Evolutionary conservation across 2,329 filamentous ascomycete genomes (phyloP).

Genomic region (Clonostachys solani): DNA sequence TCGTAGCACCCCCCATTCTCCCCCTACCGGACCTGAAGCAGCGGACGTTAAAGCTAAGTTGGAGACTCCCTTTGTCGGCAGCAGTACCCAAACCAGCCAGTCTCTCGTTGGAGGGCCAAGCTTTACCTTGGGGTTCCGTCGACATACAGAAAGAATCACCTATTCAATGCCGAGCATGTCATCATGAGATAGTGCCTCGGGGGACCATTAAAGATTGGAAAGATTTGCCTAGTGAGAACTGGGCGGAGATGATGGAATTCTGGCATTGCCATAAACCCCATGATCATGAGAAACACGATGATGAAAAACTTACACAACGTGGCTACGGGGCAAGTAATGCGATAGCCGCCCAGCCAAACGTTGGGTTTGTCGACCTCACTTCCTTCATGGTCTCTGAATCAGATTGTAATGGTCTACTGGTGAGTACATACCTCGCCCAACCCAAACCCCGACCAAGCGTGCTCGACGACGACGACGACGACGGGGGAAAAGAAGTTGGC

Average conservation of each 20-base stretch:
- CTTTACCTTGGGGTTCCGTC: constrained; percentile 51
- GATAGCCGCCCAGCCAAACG: constrained; percentile 59
- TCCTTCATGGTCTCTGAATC: constrained; percentile 66
- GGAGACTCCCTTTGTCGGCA: constrained; percentile 44
- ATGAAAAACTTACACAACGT: constrained; percentile 52
- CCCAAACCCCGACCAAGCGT: constrained; percentile 1
- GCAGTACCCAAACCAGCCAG: constrained; percentile 12
- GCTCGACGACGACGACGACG: neutral
- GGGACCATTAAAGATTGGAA: constrained; percentile 64
- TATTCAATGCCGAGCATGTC: constrained; percentile 38
- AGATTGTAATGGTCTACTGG: constrained; percentile 52
- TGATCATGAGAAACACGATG: constrained; percentile 36
- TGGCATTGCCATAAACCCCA: constrained; percentile 98
- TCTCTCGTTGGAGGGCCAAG: constrained; percentile 27
- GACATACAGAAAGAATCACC: constrained; percentile 33
- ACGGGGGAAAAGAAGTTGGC: constrained; percentile 58
- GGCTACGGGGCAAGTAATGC: constrained; percentile 81
- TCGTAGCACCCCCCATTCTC: constrained; percentile 17
- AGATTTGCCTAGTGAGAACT: constrained; percentile 91
- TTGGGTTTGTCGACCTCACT: constrained; percentile 77
- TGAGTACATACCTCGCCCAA: constrained; percentile 19
- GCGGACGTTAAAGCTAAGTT: constrained; percentile 33
- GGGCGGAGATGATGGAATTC: constrained; percentile 99
- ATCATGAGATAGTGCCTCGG: constrained; percentile 25
- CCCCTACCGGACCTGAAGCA: constrained; percentile 29